Evolutionary conservation across 2,329 filamentous ascomycete genomes (phyloP), one percentile per base, ranked within the genome.

Genomic region (Botrytis elliptica): DNA sequence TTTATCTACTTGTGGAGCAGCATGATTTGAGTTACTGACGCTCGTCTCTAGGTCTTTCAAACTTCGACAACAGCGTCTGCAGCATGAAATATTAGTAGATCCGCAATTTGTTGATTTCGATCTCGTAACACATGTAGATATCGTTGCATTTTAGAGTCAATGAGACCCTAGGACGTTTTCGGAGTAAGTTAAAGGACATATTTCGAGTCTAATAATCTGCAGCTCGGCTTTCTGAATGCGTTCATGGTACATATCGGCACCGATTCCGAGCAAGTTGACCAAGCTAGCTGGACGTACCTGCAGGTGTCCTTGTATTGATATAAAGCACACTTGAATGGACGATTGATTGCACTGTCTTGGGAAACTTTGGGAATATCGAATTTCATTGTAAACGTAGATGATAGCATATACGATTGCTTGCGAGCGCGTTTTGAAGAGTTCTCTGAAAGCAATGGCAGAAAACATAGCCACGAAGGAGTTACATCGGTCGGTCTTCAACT

Each of bases 171-270:
- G 33, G 14, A 67, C 3, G 2, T 20, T 67, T 38, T 40, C 22
- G 64, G 36, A 4, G 36, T 33, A 67, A 3, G 6, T 6, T 38
- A 33, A 38, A 33, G 44, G 7, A 12, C 64, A 67, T 2, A 67
- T 38, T 33, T 36, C 18, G 10, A 66, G 20, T 49, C 29, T 49
- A 22, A 38, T 38, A 38, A 38, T n/a, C 22, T 44, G 62, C 62
- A 72, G 36, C 49, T 72, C 70, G 70, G 60, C 49, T 59, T 66
- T 62, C 62, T 57, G 22, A 66, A 66, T 72, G 36, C 46, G 60
- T 59, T 57, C 22, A 46, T 9, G 46, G 10, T 36, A 52, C 33
- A 36, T 57, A 10, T 33, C 36, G 70, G 62, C 22, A 36, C 36
- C n/a, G 22, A 20, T 25, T 59, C 70, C 46, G 49, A 25, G 46